phyloP scores from a whole-genome alignment of 352 stramenopile genomes.

The Globisporangium middletonii region DNA sequence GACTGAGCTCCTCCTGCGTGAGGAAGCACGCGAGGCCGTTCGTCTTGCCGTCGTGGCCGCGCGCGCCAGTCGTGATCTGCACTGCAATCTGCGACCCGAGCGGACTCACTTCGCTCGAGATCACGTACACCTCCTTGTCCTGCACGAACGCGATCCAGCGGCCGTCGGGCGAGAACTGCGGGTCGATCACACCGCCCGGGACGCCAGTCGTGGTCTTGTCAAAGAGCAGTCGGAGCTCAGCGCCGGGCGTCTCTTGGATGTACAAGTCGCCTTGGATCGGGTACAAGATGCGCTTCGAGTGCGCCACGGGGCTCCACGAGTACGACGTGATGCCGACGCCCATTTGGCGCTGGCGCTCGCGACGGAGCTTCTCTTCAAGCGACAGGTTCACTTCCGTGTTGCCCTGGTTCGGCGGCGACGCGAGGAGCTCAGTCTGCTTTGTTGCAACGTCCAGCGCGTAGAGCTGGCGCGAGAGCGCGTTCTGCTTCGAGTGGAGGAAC shows the following conservation, averaged over 20 bases:
- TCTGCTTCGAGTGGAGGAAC: slow-evolving; percentile 81
- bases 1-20: slow-evolving; percentile 96
- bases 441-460: slow-evolving; percentile 74
- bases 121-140: slow-evolving; percentile 92
- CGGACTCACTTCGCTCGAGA: slow-evolving; percentile 42
- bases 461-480: slow-evolving; percentile 78
- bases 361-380: slow-evolving; percentile 88
- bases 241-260: slow-evolving; percentile 85
- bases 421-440: slow-evolving; percentile 49
- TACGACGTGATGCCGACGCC: slow-evolving; percentile 92
- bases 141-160: slow-evolving; percentile 92
- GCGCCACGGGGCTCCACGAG: slow-evolving; percentile 56
- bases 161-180: slow-evolving; percentile 91
- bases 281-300: slow-evolving; percentile 80
- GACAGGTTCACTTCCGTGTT: slow-evolving; percentile 86
- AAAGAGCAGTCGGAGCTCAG: slow-evolving; percentile 74
- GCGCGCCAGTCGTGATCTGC: slow-evolving; percentile 74
- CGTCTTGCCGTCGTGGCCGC: slow-evolving; percentile 61
- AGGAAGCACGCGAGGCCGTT: slow-evolving; percentile 97
- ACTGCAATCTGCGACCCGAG: slow-evolving; percentile 35
- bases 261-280: slow-evolving; percentile 92
- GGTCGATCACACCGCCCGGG: slow-evolving; percentile 87
- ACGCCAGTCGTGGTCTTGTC: slow-evolving; percentile 75
- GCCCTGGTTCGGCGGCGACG: slow-evolving; percentile 59
- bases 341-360: slow-evolving; percentile 88